Conservation (phyloP, 2,329 filamentous ascomycete species). For the Pseudogymnoascus sp. region DNA sequence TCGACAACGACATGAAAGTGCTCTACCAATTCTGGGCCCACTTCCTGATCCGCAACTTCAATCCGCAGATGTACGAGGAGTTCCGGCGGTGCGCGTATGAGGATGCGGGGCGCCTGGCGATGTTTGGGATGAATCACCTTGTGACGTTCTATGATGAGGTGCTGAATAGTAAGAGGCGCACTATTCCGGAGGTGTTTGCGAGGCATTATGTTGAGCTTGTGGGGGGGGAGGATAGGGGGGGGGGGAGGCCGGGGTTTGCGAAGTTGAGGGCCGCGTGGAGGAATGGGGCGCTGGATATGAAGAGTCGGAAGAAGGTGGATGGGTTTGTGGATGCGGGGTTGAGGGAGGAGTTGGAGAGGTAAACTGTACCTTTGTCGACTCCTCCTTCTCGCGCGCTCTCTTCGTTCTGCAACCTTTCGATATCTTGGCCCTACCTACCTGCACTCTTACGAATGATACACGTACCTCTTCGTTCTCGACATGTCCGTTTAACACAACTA, state of each 20-base stretch:
- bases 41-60: conserved; percentile 65
- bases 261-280: conserved; percentile 44
- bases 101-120: conserved; percentile 45
- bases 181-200: conserved; percentile 44
- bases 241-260: conserved; percentile 38
- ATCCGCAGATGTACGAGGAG: conserved; percentile 65
- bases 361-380: background rate
- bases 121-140: conserved; percentile 51
- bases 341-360: conserved; percentile 41
- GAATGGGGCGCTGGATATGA: conserved; percentile 44
- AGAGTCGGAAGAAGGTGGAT: conserved; percentile 47
- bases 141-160: conserved; percentile 56
- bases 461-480: background rate
- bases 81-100: conserved; percentile 59
- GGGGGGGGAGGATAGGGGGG: conserved; percentile 34
- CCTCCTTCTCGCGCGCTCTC: background rate
- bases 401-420: background rate
- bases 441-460: background rate
- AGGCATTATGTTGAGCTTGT: conserved; percentile 47
- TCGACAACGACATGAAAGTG: conserved; percentile 50
- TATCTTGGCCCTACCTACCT: background rate
- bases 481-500: background rate
- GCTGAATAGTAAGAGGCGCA: conserved; percentile 38
- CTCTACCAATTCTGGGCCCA: conserved; percentile 70
- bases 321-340: conserved; percentile 42